These are phyloP conservation scores for Sarocladiaceae sp. DNA, from an alignment of 2,329 filamentous ascomycete genomes.

Conservation along the genomic window DNA sequence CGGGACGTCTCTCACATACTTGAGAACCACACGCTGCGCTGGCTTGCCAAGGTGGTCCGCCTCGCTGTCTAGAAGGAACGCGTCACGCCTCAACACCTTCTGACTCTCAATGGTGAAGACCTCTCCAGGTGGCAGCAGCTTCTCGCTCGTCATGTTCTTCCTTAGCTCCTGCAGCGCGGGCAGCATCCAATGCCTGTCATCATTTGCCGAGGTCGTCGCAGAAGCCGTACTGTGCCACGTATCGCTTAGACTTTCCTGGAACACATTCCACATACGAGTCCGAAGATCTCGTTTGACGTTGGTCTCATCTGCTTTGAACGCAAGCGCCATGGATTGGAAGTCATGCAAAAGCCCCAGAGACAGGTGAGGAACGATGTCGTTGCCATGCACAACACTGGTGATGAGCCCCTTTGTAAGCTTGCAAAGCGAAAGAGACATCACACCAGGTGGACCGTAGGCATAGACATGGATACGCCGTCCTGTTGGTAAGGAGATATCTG, in stretches of 20 bases:
- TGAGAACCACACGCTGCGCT: constrained; percentile 62
- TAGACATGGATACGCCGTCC: constrained; percentile 72
- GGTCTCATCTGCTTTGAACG: constrained; percentile 65
- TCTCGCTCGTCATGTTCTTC: constrained; percentile 60
- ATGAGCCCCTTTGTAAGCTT: constrained; percentile 67
- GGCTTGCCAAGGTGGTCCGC: constrained; percentile 53
- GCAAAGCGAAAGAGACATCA: constrained; percentile 63
- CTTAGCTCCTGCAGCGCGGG: constrained; percentile 60
- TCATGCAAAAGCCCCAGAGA: constrained; percentile 70
- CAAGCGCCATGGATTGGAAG: constrained; percentile 63
- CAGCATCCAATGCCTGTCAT: constrained; percentile 64
- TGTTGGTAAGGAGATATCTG: constrained; percentile 48
- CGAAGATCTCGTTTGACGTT: constrained; percentile 62
- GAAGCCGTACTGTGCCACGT: constrained; percentile 49
- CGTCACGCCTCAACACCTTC: constrained; percentile 59
- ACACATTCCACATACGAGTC: constrained; percentile 57
- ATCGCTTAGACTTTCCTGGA: constrained; percentile 55
- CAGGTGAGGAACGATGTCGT: constrained; percentile 67
- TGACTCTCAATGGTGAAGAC: constrained; percentile 67
- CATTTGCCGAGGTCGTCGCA: constrained; percentile 29
- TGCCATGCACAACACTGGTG: constrained; percentile 66
- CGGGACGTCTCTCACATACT: constrained; percentile 66
- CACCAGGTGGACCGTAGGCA: constrained; percentile 68
- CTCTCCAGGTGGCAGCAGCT: constrained; percentile 69
- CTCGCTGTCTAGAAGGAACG: constrained; percentile 39